These are phyloP conservation scores for Kazachstania martiniae DNA, from an alignment of 805 yeast species.

Conservation along the genomic window DNA sequence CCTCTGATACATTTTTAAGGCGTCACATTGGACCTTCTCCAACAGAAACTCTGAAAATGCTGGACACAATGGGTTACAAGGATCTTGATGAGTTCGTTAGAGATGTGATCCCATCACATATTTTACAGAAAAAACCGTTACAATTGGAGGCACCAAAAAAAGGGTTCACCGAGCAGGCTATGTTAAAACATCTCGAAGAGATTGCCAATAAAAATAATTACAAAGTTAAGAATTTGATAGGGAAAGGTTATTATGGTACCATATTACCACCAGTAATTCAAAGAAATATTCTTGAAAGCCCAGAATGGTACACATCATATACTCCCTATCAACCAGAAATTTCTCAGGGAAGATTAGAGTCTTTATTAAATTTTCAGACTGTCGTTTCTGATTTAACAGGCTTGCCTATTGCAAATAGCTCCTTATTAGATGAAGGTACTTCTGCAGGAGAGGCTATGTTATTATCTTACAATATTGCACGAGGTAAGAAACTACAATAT, in stretches of 20 bases:
- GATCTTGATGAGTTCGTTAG: slow-evolving; percentile 63
- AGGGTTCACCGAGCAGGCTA: slow-evolving; percentile 76
- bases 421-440: slow-evolving; percentile 89
- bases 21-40: slow-evolving; percentile 86
- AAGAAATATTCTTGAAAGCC: slow-evolving; percentile 83
- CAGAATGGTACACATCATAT: slow-evolving; percentile 98
- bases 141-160: slow-evolving; percentile 47
- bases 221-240: slow-evolving; percentile 66
- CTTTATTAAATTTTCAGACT: slow-evolving; percentile 88
- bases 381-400: slow-evolving; percentile 85
- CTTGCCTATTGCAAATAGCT: slow-evolving; percentile 88
- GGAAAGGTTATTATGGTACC: slow-evolving; percentile 92
- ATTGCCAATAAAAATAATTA: slow-evolving; percentile 65
- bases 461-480: slow-evolving; percentile 54
- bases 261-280: slow-evolving; percentile 84
- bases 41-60: slow-evolving; percentile 52
- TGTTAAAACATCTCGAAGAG: slow-evolving; percentile 54
- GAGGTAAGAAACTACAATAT: slow-evolving; percentile 57
- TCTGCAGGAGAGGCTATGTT: slow-evolving; percentile 98
- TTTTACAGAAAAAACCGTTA: slow-evolving; percentile 59
- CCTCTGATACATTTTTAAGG: slow-evolving; percentile 74
- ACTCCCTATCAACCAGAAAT: slow-evolving; percentile 99
- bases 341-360: slow-evolving; percentile 90
- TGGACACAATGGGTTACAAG: slow-evolving; percentile 48
- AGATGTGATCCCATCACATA: slow-evolving; percentile 66